Conservation (phyloP, 495 filamentous ascomycete species). For the Staphylotrichum tortipilum region DNA sequence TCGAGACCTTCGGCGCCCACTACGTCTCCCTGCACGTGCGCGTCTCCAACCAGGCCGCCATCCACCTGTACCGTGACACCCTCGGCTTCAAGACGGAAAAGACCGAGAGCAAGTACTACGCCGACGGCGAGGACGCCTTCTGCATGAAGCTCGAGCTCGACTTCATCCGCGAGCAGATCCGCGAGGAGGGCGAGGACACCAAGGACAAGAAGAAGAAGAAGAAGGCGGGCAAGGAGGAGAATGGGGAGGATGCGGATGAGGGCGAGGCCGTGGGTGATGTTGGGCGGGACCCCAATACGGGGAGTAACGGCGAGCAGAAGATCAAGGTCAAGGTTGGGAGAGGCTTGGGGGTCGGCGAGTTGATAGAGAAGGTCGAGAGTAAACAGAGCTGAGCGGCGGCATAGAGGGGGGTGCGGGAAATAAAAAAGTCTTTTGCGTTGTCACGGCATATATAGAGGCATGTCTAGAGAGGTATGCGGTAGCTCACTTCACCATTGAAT, state of each 20-base stretch:
- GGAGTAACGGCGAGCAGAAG: conserved; percentile 27
- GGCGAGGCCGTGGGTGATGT: conserved; percentile 39
- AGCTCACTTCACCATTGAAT: too few species aligned
- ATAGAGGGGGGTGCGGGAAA: conserved; percentile 3
- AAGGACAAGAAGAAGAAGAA: conserved; percentile 12
- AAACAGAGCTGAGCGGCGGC: conserved; percentile 23
- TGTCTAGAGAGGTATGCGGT: too few species aligned
- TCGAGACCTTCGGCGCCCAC: conserved; percentile 79
- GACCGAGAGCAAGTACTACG: conserved; percentile 91
- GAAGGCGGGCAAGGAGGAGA: conserved; percentile 7
- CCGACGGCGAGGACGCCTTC: conserved; percentile 94
- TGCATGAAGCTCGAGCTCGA: conserved; percentile 82
- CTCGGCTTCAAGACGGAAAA: conserved; percentile 86
- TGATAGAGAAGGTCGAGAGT: conserved; percentile 74
- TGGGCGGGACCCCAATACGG: conserved; percentile 28
- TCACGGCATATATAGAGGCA: neutral
- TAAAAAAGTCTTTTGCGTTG: neutral
- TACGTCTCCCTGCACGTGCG: conserved; percentile 96
- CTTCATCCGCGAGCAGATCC: conserved; percentile 46
- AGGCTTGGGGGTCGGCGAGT: conserved; percentile 69
- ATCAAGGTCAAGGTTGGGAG: conserved; percentile 71
- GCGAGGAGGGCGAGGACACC: conserved; percentile 29
- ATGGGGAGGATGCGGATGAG: conserved; percentile 29
- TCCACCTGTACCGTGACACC: conserved; percentile 87
- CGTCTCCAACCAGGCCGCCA: conserved; percentile 80